Conservation (phyloP, 176 grass and related monocot species). For the Urochloa ruziziensis region DNA sequence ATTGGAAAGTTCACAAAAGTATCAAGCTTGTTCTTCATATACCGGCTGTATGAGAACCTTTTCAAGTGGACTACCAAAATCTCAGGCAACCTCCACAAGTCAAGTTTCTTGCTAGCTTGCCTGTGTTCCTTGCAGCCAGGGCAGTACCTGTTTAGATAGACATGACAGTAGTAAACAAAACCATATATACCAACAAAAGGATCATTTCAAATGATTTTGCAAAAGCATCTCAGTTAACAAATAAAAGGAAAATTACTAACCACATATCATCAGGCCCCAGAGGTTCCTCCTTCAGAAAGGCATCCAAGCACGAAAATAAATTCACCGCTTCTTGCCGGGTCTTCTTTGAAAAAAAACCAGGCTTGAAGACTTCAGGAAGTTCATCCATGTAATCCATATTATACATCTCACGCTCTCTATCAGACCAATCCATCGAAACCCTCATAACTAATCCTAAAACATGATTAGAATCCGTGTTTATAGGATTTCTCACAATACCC, state of each 20-base stretch:
- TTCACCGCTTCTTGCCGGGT: constrained; percentile 84
- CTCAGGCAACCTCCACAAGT: constrained; percentile 95
- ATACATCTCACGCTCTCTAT: constrained; percentile 67
- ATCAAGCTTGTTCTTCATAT: constrained; percentile 96
- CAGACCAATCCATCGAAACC: constrained; percentile 85
- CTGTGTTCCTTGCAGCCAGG: constrained; percentile 97
- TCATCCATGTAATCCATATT: constrained; percentile 68
- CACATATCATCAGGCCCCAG: constrained; percentile 98
- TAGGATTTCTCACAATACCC: constrained; percentile 37
- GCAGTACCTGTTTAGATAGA: constrained; percentile 65
- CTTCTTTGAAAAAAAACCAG: constrained; percentile 88
- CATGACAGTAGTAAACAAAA: not conserved
- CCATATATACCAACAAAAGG: constrained; percentile 14
- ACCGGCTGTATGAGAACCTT: constrained; percentile 96
- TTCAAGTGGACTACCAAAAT: constrained; percentile 97
- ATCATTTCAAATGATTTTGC: not conserved
- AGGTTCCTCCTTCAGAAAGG: constrained; percentile 95
- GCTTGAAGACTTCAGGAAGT: constrained; percentile 88
- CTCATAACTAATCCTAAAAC: constrained; percentile 28
- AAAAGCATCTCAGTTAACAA: not conserved
- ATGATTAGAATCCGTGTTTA: constrained; percentile 52
- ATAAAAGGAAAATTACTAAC: constrained; percentile 48
- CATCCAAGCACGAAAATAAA: constrained; percentile 91
- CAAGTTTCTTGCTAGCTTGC: constrained; percentile 95
- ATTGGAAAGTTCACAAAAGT: constrained; percentile 94